Evolutionary conservation across 2,329 filamentous ascomycete species (phyloP), one percentile per base, ranked within the genome.

Genomic region (Ascochyta rabiei): DNA sequence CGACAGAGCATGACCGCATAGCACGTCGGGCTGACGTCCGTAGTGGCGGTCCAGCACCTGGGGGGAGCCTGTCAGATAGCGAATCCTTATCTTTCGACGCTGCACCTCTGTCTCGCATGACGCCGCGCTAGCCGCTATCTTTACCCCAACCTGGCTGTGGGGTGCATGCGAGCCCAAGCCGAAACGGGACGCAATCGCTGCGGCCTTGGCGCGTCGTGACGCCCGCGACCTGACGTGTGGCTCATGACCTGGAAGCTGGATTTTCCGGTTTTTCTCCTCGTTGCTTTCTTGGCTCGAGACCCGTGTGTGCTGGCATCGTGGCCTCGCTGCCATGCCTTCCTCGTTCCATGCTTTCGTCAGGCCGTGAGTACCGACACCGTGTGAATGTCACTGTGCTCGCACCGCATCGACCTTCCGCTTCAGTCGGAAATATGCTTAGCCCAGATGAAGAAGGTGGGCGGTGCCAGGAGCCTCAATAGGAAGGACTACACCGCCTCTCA

Each of bases 11-110:
- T 58, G 51, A 58, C 56, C n/a, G 48, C 52, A 50, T 47, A 46
- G 47, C 41, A 42, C 35, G 21, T 47, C 52, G 52, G 40, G 49
- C 26, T 43, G 43, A 19, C 48, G 45, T 49, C 42, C 28, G 26
- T 46, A 42, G 53, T 34, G 45, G 34, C 16, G 21, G 18, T 30
- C 44, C 48, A 48, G 34, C 41, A 40, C 40, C 35, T 45, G 45
- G 46, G 19, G 40, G 4, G 12, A 48, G 62, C 69, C 69, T 70
- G 60, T 69, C 58, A 69, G 54, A 56, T 41, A 26, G 39, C 54
- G 41, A 53, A 57, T 63, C 57, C 59, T 72, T 72, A 72, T 72
- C 69, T 65, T 4, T 6, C 56, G 40, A 35, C 28, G 19, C 38
- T 44, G 43, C 45, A 37, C 53, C 43, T 58, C 53, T 55, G 40